Evolutionary conservation across 495 filamentous ascomycete genomes (phyloP).

Genomic region (Pyrenopolyporus hunteri): DNA sequence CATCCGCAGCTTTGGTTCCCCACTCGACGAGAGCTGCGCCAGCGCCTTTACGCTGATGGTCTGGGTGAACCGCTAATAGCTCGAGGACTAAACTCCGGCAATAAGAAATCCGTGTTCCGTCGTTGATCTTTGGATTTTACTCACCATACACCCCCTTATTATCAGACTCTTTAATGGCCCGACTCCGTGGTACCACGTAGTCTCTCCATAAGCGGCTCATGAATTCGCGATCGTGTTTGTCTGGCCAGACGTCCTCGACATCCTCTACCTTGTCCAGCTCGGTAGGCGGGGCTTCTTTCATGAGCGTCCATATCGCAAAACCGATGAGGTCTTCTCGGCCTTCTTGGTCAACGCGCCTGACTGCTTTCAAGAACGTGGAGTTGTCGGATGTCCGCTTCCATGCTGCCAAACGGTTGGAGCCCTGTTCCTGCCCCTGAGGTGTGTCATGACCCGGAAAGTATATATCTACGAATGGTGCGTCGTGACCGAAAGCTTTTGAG

Average conservation of each 20-base stretch:
- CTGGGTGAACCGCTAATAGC: constrained; percentile 56
- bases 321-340: constrained; percentile 24
- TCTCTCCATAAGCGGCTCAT: constrained; percentile 33
- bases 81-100: constrained; percentile 46
- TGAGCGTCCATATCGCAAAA: constrained; percentile 36
- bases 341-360: neutral
- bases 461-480: constrained; percentile 34
- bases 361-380: constrained; percentile 32
- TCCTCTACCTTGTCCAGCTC: constrained; percentile 30
- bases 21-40: constrained; percentile 57
- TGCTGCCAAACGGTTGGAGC: constrained; percentile 19
- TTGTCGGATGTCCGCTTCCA: constrained; percentile 15
- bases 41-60: constrained; percentile 56
- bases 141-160: constrained; percentile 31
- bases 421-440: constrained; percentile 19
- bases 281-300: constrained; percentile 26
- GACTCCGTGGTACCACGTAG: constrained; percentile 31
- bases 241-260: constrained; percentile 33
- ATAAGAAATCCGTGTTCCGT: neutral
- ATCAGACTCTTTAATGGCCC: constrained; percentile 10
- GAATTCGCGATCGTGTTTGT: constrained; percentile 30
- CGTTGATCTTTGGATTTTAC: neutral
- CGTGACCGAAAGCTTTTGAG: constrained; percentile 33
- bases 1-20: constrained; percentile 54
- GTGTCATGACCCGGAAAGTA: constrained; percentile 37